Evolutionary conservation across 1,284 basidiomycete species (phyloP).

Genomic region (Rhizoctonia solani): DNA sequence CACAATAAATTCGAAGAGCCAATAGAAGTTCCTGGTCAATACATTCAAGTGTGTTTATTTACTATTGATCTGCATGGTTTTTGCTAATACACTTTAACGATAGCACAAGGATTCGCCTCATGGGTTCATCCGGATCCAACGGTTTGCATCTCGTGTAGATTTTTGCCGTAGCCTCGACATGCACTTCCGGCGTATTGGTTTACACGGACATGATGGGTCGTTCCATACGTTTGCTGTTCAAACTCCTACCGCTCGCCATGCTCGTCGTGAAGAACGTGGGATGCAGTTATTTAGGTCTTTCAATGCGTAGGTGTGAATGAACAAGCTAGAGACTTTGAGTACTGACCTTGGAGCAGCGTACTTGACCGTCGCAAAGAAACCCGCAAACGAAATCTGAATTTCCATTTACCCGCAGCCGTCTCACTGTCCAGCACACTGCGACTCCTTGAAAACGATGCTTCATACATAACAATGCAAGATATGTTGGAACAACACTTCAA

Average conservation of each 20-base stretch:
- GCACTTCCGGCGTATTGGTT: conserved; percentile 88
- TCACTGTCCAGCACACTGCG: conserved; percentile 85
- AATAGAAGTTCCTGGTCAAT: conserved; percentile 98
- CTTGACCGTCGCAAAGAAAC: conserved; percentile 89
- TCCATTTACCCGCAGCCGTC: conserved; percentile 89
- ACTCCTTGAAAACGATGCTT: conserved; percentile 88
- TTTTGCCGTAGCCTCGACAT: conserved; percentile 80
- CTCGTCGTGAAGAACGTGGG: conserved; percentile 90
- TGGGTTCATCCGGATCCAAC: conserved; percentile 89
- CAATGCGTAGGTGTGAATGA: conserved; percentile 77
- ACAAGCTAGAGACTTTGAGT: not conserved
- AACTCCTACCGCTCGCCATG: conserved; percentile 83
- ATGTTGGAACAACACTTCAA: conserved; percentile 92
- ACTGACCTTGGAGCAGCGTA: conserved; percentile 57
- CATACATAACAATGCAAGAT: conserved; percentile 90
- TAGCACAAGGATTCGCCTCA: conserved; percentile 94
- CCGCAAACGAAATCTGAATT: conserved; percentile 87
- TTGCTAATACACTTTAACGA: conserved; percentile 33
- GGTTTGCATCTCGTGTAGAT: conserved; percentile 91
- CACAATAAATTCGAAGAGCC: conserved; percentile 94
- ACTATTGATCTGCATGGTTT: not conserved
- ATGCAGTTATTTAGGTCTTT: conserved; percentile 92
- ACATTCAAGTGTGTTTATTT: conserved; percentile 73
- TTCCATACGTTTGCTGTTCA: conserved; percentile 91
- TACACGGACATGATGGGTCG: conserved; percentile 92